Evolutionary conservation across 768 basidiomycete genomes (phyloP).

Genomic region (Macrolepiota albuminosa): DNA sequence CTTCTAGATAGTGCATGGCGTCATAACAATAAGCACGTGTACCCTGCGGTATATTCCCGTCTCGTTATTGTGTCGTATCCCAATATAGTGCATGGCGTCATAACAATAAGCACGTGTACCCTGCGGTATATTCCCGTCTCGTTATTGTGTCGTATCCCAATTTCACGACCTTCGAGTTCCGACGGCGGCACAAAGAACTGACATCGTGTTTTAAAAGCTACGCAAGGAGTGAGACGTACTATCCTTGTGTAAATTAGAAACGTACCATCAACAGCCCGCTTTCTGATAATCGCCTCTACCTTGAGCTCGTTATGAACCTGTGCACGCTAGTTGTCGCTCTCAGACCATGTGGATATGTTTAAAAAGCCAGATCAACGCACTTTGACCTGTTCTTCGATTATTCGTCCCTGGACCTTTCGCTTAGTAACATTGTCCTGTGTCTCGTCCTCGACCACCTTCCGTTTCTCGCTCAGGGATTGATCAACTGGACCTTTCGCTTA

Average conservation of each 20-base stretch:
- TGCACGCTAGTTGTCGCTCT: slow-evolving; percentile 42
- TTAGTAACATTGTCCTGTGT: slow-evolving; percentile 39
- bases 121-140: not conserved
- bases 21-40: slow-evolving; percentile 10
- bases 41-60: not conserved
- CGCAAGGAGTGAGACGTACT: slow-evolving; percentile 2
- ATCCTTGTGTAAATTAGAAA: slow-evolving; percentile 1
- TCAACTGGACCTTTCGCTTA: slow-evolving; percentile 59
- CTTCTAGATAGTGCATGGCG: slow-evolving; percentile 6
- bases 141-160: slow-evolving; percentile 41
- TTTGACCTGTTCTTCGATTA: slow-evolving; percentile 69
- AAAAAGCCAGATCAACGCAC: slow-evolving; percentile 25
- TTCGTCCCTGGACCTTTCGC: slow-evolving; percentile 48
- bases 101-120: slow-evolving; percentile 1
- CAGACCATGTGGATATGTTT: not conserved
- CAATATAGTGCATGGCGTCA: slow-evolving; percentile 15
- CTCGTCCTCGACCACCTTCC: slow-evolving; percentile 35
- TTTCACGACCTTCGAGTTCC: slow-evolving; percentile 51
- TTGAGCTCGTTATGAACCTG: slow-evolving; percentile 73
- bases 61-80: slow-evolving; percentile 13
- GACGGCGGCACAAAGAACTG: slow-evolving; percentile 71
- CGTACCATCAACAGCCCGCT: slow-evolving; percentile 68
- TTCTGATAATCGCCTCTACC: slow-evolving; percentile 68
- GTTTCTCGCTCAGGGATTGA: slow-evolving; percentile 54
- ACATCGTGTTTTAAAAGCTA: slow-evolving; percentile 78